Evolutionary conservation across 176 grass and related monocot genomes (phyloP).

Genomic region (Lolium perenne): DNA sequence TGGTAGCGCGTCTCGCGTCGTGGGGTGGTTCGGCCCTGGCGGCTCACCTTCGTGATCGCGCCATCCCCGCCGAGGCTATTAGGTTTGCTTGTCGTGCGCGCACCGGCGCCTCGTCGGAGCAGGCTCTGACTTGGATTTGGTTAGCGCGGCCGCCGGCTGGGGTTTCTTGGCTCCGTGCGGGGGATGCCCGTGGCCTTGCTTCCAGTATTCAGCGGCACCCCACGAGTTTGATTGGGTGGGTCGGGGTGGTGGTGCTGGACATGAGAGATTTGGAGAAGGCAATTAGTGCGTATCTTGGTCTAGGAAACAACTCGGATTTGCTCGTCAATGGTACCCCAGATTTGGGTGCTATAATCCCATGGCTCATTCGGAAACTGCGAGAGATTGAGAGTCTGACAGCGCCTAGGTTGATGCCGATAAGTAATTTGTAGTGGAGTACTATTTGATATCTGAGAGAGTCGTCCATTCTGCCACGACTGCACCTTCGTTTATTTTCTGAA

Average conservation of each 20-base stretch:
- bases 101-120: background rate
- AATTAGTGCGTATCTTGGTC: slow-evolving; percentile 4
- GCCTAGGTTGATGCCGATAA: background rate
- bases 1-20: slow-evolving; percentile 24
- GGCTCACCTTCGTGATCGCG: slow-evolving; percentile 37
- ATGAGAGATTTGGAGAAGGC: slow-evolving; percentile 15
- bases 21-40: background rate
- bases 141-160: background rate
- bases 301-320: background rate
- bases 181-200: background rate
- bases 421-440: background rate
- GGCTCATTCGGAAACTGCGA: background rate
- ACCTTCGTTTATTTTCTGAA: slow-evolving; percentile 19
- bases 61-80: background rate
- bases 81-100: slow-evolving; percentile 19
- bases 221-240: slow-evolving; percentile 24
- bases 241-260: slow-evolving; percentile 6
- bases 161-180: background rate
- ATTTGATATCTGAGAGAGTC: slow-evolving; percentile 24
- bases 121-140: slow-evolving; percentile 22
- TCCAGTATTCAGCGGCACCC: background rate
- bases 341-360: background rate
- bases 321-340: background rate
- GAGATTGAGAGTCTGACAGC: background rate
- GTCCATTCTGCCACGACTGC: slow-evolving; percentile 11